Percentiles rank a stretch among this genome's conserved stretches.
phyloP scores from a whole-genome alignment of 495 filamentous ascomycete genomes.

The Geoglossum glabrum region DNA sequence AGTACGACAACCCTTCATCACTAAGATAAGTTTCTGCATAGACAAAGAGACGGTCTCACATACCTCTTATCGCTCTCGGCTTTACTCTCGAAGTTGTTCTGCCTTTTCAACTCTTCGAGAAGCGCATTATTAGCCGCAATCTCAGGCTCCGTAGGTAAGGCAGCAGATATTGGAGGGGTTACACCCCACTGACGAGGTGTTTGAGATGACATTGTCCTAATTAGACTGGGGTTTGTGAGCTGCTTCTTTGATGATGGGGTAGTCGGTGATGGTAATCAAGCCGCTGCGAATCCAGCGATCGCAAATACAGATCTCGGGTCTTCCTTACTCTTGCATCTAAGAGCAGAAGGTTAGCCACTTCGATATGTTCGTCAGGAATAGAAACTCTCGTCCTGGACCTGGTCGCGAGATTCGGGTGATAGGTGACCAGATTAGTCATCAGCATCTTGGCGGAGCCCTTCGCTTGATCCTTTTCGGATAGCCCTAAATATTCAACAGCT shows the following conservation, averaged over 20 bases:
- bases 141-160: constrained; percentile 54
- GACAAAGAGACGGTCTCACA: constrained; percentile 4
- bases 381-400: too few relatives aligned
- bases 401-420: too few relatives aligned
- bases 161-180: constrained; percentile 63
- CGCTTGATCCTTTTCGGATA: too few relatives aligned
- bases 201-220: background rate
- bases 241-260: background rate
- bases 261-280: background rate
- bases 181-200: constrained; percentile 47
- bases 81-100: constrained; percentile 76
- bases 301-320: background rate
- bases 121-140: constrained; percentile 55
- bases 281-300: background rate
- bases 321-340: background rate
- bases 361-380: background rate
- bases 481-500: too few relatives aligned
- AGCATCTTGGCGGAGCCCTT: too few relatives aligned
- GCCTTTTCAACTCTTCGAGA: constrained; percentile 57
- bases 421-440: too few relatives aligned
- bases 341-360: background rate
- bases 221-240: background rate
- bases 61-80: constrained; percentile 66
- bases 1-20: constrained; percentile 26
- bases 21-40: background rate